phyloP scores from a whole-genome alignment of 2,329 filamentous ascomycete species.

The Colletotrichum cuscutae region DNA sequence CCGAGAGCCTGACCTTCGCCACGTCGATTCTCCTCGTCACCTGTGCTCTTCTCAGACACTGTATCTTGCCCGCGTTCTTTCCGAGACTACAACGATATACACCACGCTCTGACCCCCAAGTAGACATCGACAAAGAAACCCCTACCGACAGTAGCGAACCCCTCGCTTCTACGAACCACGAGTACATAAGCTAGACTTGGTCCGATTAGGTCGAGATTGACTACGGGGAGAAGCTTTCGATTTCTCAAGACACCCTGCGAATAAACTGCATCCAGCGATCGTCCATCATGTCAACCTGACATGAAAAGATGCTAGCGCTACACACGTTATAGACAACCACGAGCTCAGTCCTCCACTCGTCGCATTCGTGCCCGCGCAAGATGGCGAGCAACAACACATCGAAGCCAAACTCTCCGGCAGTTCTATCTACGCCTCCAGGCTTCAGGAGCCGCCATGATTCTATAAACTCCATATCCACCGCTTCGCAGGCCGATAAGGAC shows the following conservation, averaged over 20 bases:
- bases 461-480: constrained; percentile 53
- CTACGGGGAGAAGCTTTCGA: constrained; percentile 9
- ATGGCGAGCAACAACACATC: constrained; percentile 46
- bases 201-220: background rate
- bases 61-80: background rate
- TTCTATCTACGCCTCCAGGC: constrained; percentile 44
- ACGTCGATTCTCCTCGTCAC: constrained; percentile 25
- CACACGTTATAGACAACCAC: constrained; percentile 13
- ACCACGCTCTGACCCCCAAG: background rate
- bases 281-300: constrained; percentile 24
- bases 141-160: background rate
- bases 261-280: background rate
- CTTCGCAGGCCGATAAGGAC: constrained; percentile 69
- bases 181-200: background rate
- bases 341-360: background rate
- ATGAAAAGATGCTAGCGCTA: constrained; percentile 10
- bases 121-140: background rate
- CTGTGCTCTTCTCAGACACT: constrained; percentile 12
- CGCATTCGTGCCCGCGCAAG: constrained; percentile 11
- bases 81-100: constrained; percentile 1
- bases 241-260: background rate
- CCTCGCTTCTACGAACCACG: background rate
- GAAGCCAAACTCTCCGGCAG: constrained; percentile 43
- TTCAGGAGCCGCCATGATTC: constrained; percentile 51
- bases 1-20: constrained; percentile 20